A percentile compares a stretch with the other conserved stretches of the same genome.
Evolutionary conservation across 2,329 filamentous ascomycete species (phyloP).

Genomic region (Aspergillus novoparasiticus): DNA sequence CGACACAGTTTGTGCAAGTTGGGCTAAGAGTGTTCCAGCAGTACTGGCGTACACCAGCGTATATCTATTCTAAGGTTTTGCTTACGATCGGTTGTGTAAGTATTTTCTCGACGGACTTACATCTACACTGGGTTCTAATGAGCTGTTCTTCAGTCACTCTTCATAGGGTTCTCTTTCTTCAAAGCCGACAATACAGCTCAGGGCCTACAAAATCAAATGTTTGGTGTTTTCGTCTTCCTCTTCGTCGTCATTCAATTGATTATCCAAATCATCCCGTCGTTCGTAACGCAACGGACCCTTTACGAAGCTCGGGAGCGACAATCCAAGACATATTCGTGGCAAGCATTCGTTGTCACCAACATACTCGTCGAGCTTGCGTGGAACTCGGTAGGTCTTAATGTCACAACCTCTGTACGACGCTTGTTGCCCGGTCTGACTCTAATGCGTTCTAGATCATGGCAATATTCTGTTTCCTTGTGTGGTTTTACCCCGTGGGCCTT

Average conservation of each 20-base stretch:
- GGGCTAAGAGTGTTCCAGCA: slow-evolving; percentile 76
- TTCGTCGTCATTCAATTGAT: slow-evolving; percentile 67
- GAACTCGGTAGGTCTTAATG: slow-evolving; percentile 32
- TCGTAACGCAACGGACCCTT: slow-evolving; percentile 56
- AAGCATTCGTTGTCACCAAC: slow-evolving; percentile 68
- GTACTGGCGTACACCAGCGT: slow-evolving; percentile 83
- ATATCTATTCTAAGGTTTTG: slow-evolving; percentile 77
- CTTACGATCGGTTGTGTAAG: slow-evolving; percentile 61
- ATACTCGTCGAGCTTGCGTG: slow-evolving; percentile 70
- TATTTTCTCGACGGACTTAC: not conserved
- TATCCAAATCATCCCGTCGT: slow-evolving; percentile 57
- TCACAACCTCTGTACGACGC: not conserved
- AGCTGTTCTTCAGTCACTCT: slow-evolving; percentile 54
- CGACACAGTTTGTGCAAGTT: slow-evolving; percentile 65
- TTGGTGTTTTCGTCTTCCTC: slow-evolving; percentile 77
- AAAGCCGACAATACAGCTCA: slow-evolving; percentile 70
- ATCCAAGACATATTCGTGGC: slow-evolving; percentile 72
- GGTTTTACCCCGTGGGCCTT: slow-evolving; percentile 62
- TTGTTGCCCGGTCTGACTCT: not conserved
- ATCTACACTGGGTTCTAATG: slow-evolving; percentile 34
- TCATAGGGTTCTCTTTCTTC: slow-evolving; percentile 81
- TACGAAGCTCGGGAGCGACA: slow-evolving; percentile 62
- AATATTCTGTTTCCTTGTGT: slow-evolving; percentile 58
- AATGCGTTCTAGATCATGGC: slow-evolving; percentile 51
- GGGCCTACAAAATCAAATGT: slow-evolving; percentile 85